phyloP scores from a whole-genome alignment of 441 rosid species.

The Flueggea neowawraea region DNA sequence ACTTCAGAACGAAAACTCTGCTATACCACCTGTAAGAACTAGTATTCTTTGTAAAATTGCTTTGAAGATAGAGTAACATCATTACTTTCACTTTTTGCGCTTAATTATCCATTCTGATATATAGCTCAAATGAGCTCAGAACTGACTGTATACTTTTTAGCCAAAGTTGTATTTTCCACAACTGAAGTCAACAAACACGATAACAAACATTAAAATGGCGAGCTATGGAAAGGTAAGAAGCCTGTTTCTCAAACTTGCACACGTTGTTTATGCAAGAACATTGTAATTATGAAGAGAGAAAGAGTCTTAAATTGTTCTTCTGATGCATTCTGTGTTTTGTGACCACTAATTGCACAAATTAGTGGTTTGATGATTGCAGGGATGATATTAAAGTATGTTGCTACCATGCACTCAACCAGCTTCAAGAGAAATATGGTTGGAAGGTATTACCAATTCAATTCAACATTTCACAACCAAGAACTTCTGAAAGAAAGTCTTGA shows the following conservation, averaged over 20 bases:
- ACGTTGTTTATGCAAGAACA: neutral
- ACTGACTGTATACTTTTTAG: constrained; percentile 17
- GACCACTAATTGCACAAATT: constrained; percentile 32
- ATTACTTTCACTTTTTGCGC: too few relatives aligned
- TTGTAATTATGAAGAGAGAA: neutral
- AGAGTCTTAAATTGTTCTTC: neutral
- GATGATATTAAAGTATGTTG: constrained; percentile 54
- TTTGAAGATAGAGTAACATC: neutral
- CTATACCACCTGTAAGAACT: constrained; percentile 19
- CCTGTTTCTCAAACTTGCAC: neutral
- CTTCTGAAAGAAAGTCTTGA: neutral
- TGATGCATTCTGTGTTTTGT: constrained; percentile 9
- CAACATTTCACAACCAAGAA: too few relatives aligned
- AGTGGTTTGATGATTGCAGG: constrained; percentile 79
- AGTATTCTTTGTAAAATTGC: neutral
- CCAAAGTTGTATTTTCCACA: constrained; percentile 44
- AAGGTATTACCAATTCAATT: constrained; percentile 33
- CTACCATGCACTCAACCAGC: constrained; percentile 36
- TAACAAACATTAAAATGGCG: constrained; percentile 44
- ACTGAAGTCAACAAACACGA: constrained; percentile 29
- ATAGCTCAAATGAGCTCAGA: too few relatives aligned
- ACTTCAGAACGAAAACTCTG: constrained; percentile 21
- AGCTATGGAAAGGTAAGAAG: constrained; percentile 56
- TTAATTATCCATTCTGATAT: too few relatives aligned
- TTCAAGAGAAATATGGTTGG: constrained; percentile 43